These are phyloP conservation scores for Fomitopsis pulvina DNA, from an alignment of 768 basidiomycete species.

Conservation along the genomic window DNA sequence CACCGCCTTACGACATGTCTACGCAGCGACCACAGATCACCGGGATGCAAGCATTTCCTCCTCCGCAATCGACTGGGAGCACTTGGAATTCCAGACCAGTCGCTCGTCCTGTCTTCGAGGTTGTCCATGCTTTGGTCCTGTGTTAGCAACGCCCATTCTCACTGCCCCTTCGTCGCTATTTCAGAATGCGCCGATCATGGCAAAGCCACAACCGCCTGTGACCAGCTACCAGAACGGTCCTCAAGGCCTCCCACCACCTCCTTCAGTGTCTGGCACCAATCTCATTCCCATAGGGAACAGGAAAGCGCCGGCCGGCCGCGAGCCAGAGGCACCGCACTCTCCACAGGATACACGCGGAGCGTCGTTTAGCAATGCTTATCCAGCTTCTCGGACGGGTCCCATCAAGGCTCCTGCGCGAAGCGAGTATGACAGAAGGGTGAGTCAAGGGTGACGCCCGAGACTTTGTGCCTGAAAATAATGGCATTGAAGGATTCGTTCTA, in stretches of 20 bases:
- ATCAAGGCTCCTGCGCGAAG: no score
- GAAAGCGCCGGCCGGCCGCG: not conserved
- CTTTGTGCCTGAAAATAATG: no score
- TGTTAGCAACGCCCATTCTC: not conserved
- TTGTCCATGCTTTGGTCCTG: not conserved
- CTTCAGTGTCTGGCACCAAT: slow-evolving; percentile 10
- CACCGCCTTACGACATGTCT: not conserved
- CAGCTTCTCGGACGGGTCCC: not conserved
- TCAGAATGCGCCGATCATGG: not conserved
- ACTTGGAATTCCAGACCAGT: not conserved
- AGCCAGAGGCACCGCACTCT: not conserved
- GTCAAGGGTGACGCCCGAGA: no score
- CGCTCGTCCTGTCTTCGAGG: not conserved
- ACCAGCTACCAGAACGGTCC: not conserved
- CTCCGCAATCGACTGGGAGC: not conserved
- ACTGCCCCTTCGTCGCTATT: not conserved
- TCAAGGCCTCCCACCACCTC: slow-evolving; percentile 1
- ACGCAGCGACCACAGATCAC: not conserved
- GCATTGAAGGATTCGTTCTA: no score
- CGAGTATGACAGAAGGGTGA: no score
- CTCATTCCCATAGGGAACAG: slow-evolving; percentile 6
- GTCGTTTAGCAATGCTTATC: not conserved
- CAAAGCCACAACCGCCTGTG: no score
- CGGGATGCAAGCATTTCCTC: not conserved
- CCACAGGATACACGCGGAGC: slow-evolving; percentile 1